These are phyloP conservation scores for Boletus insuetus DNA, from an alignment of 768 basidiomycete species.

Conservation along the genomic window DNA sequence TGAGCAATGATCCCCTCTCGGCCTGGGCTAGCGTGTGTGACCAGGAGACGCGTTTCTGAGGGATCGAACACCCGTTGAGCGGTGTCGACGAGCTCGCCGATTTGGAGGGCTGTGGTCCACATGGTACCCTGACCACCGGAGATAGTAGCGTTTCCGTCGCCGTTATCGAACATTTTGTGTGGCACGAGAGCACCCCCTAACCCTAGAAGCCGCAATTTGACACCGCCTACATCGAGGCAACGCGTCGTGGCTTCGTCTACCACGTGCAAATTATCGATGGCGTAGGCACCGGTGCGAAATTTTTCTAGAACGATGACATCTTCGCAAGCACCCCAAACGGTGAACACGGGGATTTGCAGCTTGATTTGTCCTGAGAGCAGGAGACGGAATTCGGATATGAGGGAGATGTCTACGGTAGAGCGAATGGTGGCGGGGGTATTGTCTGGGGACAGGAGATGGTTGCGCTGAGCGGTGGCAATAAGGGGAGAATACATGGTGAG, in stretches of 20 bases:
- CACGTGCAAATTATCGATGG: constrained; percentile 86
- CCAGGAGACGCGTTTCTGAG: constrained; percentile 88
- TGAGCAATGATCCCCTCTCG: constrained; percentile 92
- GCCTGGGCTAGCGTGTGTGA: constrained; percentile 91
- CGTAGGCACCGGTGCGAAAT: constrained; percentile 78
- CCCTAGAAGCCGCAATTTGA: constrained; percentile 92
- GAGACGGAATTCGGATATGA: constrained; percentile 92
- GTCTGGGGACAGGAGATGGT: constrained; percentile 71
- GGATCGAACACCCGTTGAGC: constrained; percentile 92
- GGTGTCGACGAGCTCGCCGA: constrained; percentile 97
- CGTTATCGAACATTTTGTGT: constrained; percentile 94
- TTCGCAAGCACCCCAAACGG: constrained; percentile 97
- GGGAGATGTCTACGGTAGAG: constrained; percentile 66
- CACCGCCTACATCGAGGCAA: constrained; percentile 85
- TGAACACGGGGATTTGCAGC: constrained; percentile 90
- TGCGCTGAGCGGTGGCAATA: constrained; percentile 78
- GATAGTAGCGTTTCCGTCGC: constrained; percentile 93
- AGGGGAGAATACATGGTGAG: constrained; percentile 96
- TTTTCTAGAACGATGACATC: constrained; percentile 93
- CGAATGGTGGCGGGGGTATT: constrained; percentile 69
- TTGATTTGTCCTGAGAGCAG: constrained; percentile 89
- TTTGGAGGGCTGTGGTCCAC: constrained; percentile 97
- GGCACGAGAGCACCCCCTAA: constrained; percentile 92
- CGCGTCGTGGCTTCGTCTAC: constrained; percentile 96
- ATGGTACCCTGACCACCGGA: constrained; percentile 98